A percentile compares a stretch with the other conserved stretches of the same genome.
Conservation (phyloP, 352 stramenopile genomes). For the Pythium brassicae region DNA sequence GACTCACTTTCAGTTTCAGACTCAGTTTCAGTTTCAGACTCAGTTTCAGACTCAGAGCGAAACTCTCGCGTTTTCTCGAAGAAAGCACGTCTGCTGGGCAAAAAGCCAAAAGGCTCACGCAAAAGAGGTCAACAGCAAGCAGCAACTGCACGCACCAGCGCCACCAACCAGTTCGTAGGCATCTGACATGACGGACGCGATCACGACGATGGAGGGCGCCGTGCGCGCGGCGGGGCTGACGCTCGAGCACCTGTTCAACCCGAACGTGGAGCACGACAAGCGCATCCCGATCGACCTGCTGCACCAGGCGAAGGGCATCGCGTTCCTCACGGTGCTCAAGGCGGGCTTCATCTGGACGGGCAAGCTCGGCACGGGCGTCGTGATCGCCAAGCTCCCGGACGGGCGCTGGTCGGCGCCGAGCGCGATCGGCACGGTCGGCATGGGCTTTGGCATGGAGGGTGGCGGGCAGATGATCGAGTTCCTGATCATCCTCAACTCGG, state of each 20-base stretch:
- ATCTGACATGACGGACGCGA: slow-evolving; percentile 69
- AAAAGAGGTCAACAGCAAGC: background rate
- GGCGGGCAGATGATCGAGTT: slow-evolving; percentile 84
- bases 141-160: background rate
- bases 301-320: slow-evolving; percentile 85
- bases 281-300: slow-evolving; percentile 89
- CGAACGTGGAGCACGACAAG: slow-evolving; percentile 80
- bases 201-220: slow-evolving; percentile 89
- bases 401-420: slow-evolving; percentile 94
- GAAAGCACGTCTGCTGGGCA: no score
- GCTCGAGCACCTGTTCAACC: slow-evolving; percentile 90
- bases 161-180: no score
- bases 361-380: slow-evolving; percentile 87
- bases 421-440: slow-evolving; percentile 90
- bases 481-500: slow-evolving; percentile 93
- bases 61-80: no score
- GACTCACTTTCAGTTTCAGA: no score
- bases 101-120: no score
- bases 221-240: slow-evolving; percentile 87
- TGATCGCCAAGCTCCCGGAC: slow-evolving; percentile 92
- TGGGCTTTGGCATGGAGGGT: slow-evolving; percentile 80
- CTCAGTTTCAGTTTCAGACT: no score
- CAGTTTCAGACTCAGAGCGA: no score
- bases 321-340: slow-evolving; percentile 92
- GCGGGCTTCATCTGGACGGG: slow-evolving; percentile 84